These are phyloP conservation scores for Nitzschia palea DNA, from an alignment of 108 stramenopile species.

Conservation along the genomic window DNA sequence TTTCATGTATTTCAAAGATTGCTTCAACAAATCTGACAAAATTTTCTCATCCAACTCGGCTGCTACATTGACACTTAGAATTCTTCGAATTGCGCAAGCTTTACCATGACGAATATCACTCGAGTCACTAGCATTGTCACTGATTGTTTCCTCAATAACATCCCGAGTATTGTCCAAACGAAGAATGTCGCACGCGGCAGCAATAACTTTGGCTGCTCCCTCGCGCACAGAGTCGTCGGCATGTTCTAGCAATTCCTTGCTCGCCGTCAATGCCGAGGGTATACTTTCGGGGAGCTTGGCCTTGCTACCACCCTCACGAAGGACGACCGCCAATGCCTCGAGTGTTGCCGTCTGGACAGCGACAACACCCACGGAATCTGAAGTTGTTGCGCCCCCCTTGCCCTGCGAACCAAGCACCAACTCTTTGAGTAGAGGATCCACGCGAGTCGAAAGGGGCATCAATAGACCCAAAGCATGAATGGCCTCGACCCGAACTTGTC, in stretches of 20 bases:
- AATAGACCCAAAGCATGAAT: slow-evolving; percentile 82
- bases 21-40: slow-evolving; percentile 19
- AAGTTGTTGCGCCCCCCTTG: slow-evolving; percentile 32
- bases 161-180: slow-evolving; percentile 51
- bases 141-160: slow-evolving; percentile 47
- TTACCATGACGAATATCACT: slow-evolving; percentile 67
- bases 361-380: slow-evolving; percentile 60
- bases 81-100: slow-evolving; percentile 67
- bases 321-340: slow-evolving; percentile 73
- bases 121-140: slow-evolving; percentile 34
- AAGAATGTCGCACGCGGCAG: slow-evolving; percentile 66
- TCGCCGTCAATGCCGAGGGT: slow-evolving; percentile 78
- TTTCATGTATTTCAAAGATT: slow-evolving; percentile 54
- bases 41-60: slow-evolving; percentile 38
- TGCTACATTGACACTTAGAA: slow-evolving; percentile 57
- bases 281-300: slow-evolving; percentile 84
- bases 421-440: slow-evolving; percentile 93
- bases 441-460: slow-evolving; percentile 86
- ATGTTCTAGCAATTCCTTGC: slow-evolving; percentile 64
- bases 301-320: slow-evolving; percentile 75
- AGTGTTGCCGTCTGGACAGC: slow-evolving; percentile 85
- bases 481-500: slow-evolving; percentile 86
- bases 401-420: slow-evolving; percentile 77
- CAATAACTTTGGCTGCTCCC: slow-evolving; percentile 81
- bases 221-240: slow-evolving; percentile 82